phyloP scores from a whole-genome alignment of 805 yeast species.

The Lipomyces mesembrius region DNA sequence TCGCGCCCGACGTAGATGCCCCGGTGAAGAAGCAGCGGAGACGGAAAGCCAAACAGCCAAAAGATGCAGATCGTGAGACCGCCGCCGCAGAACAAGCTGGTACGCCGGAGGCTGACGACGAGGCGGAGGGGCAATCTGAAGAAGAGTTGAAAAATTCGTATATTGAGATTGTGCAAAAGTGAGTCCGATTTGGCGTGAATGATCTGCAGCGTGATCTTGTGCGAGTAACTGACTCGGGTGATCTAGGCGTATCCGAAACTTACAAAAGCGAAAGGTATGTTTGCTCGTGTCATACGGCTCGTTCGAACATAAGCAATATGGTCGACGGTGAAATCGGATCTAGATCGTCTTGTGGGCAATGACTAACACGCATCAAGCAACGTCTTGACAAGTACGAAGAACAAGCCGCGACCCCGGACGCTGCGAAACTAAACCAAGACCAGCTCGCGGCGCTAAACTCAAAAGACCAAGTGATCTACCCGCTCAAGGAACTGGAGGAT shows the following conservation, averaged over 20 bases:
- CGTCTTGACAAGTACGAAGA: slow-evolving; percentile 47
- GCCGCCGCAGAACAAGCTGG: not conserved
- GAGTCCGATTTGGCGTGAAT: slow-evolving; percentile 7
- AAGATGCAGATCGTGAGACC: slow-evolving; percentile 10
- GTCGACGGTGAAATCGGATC: not conserved
- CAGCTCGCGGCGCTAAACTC: slow-evolving; percentile 45
- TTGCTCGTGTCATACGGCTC: not conserved
- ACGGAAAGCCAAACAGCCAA: slow-evolving; percentile 12
- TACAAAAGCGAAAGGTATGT: slow-evolving; percentile 45
- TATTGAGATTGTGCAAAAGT: slow-evolving; percentile 31
- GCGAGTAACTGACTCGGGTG: not conserved
- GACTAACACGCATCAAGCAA: slow-evolving; percentile 15
- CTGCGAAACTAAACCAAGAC: slow-evolving; percentile 44
- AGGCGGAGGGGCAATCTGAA: slow-evolving; percentile 10
- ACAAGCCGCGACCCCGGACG: slow-evolving; percentile 40
- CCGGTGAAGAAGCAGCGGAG: slow-evolving; percentile 13
- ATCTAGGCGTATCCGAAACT: slow-evolving; percentile 45
- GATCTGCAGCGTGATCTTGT: not conserved
- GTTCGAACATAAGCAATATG: not conserved
- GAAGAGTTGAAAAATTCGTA: slow-evolving; percentile 27
- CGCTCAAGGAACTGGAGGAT: slow-evolving; percentile 46
- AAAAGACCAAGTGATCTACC: slow-evolving; percentile 46
- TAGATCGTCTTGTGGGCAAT: not conserved
- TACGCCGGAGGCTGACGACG: not conserved
- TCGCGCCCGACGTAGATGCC: not conserved